Base-by-base conservation (phyloP, 2,329 filamentous ascomycete species). In the Neonectria sp. region DNA sequence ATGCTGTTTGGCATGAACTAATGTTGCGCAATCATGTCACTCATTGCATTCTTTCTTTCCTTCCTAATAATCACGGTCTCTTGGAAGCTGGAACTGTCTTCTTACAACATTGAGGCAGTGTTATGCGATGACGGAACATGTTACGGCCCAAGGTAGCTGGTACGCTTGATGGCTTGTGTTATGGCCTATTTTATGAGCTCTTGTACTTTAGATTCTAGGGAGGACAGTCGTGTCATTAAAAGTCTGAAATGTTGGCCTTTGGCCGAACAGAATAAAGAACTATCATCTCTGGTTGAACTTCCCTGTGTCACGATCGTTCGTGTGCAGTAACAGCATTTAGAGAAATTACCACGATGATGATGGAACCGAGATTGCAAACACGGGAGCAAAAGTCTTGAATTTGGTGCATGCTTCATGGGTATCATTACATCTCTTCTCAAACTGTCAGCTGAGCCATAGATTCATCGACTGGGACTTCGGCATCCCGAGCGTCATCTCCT, bases 131-230 rank as follows among this genome's bases (percentile, higher is more conserved):
- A 72, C 67, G 71, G 74, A 80, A 73, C 78, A 82, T 81, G 46
- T 78, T 81, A 81, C 78, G 75, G 75, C 75, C 74, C 76, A 75
- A 78, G 75, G 74, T 80, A 76, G 73, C 73, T 76, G 72, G 75
- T 80, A 75, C 71, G 75, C 71, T 75, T 73, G 75, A 76, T 72
- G 73, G 75, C 72, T 73, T 76, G 73, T 72, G 70, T 71, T 69
- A 70, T 73, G 73, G 72, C 71, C 72, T 65, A 77, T 79, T 76
- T 81, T 73, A 78, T 73, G 71, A 72, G 72, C 74, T 75, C 78
- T 81, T 83, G 81, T 83, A 82, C 79, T 77, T 77, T 82, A 82
- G 76, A 77, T 80, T 75, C 71, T 77, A 76, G 67, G 69, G 73
- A 73, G 69, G 74, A 71, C 63, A 72, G 59, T 70, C 65, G 66